Evolutionary conservation across 352 stramenopile genomes (phyloP).

Genomic region (Phytophthora megakarya): DNA sequence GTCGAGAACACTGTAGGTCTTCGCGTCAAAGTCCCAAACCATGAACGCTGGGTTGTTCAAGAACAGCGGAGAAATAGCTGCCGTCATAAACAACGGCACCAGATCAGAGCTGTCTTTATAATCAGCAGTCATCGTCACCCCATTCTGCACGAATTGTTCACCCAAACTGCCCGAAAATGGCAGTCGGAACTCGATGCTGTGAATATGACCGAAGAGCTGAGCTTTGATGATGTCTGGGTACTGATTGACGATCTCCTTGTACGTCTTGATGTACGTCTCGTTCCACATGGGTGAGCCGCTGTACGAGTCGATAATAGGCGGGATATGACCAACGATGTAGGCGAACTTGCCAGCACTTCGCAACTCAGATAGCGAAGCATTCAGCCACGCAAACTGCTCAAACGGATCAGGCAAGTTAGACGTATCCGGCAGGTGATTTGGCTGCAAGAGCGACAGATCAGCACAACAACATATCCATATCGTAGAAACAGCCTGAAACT

Average conservation of each 20-base stretch:
- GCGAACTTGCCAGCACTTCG: conserved; percentile 51
- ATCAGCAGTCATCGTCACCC: conserved; percentile 21
- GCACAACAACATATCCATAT: background rate
- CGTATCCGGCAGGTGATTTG: conserved; percentile 68
- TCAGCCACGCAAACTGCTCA: conserved; percentile 90
- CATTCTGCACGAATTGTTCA: conserved; percentile 14
- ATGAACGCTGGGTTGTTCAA: conserved; percentile 92
- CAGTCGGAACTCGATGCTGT: conserved; percentile 91
- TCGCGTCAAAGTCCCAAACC: conserved; percentile 73
- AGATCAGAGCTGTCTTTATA: conserved; percentile 31
- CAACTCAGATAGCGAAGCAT: conserved; percentile 65
- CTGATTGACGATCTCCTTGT: conserved; percentile 72
- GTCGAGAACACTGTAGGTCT: conserved; percentile 74
- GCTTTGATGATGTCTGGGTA: conserved; percentile 76
- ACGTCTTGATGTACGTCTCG: conserved; percentile 79
- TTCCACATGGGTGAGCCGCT: conserved; percentile 84
- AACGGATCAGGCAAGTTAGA: conserved; percentile 78
- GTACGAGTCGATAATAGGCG: conserved; percentile 90
- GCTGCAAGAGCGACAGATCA: conserved; percentile 33
- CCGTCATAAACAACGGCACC: conserved; percentile 78
- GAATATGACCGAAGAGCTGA: conserved; percentile 92
- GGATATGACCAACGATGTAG: conserved; percentile 92
- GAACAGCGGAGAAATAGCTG: conserved; percentile 90
- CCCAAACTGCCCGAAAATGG: conserved; percentile 28
- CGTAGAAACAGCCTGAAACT: background rate